Base-by-base conservation (phyloP, 75 land plant species). In the Isoetes taiwanensis region DNA sequence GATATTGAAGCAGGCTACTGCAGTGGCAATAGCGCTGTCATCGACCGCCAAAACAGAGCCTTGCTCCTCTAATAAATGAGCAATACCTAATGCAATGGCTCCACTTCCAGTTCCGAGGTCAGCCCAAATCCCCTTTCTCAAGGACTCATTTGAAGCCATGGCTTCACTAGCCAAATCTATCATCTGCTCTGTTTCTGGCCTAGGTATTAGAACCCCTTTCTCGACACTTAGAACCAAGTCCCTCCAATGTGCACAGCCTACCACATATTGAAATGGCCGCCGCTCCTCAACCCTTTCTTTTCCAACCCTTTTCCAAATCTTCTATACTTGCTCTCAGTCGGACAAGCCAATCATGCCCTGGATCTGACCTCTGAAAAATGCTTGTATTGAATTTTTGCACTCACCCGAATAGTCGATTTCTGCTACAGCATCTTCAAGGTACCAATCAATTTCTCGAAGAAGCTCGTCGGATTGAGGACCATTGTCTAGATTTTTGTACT, bases 101-200 rank as follows among this genome's bases (percentile, higher is more conserved):
- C 98, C 98, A 67, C 85, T 83, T 21, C 98, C 98, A 30, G 95
- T 87, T 37, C 98, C 98, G 57, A 93, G 72, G 79, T 93, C 98
- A 24, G 78, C 85, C 98, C 98, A 93, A 9, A 87, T 6, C 3
- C 95, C 95, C 5, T 72, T 32, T 26, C 48, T 59, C 54, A 84
- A 64, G 6, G 43, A 57, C 26, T 52, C 30, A 21, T 76, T 41
- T 3, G 34, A 30, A 12, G 31, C 10, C 3, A 78, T 71, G 28
- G 70, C 83, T 41, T 74, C 70, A 1, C 46, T 58, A 27, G 86
- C 96, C 64, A 93, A 54, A 39, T 93, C 98, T 6, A 93, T 79
- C 65, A 93, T 33, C 57, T 69, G 53, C 66, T 84, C 95, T 20
- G 98, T 93, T 71, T 87, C 98, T 9, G 98, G 98, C 72, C 98